A percentile compares a stretch with the other conserved stretches of the same genome.
Evolutionary conservation across 1,284 basidiomycete genomes (phyloP).

Genomic region (Pseudozyma pruni): DNA sequence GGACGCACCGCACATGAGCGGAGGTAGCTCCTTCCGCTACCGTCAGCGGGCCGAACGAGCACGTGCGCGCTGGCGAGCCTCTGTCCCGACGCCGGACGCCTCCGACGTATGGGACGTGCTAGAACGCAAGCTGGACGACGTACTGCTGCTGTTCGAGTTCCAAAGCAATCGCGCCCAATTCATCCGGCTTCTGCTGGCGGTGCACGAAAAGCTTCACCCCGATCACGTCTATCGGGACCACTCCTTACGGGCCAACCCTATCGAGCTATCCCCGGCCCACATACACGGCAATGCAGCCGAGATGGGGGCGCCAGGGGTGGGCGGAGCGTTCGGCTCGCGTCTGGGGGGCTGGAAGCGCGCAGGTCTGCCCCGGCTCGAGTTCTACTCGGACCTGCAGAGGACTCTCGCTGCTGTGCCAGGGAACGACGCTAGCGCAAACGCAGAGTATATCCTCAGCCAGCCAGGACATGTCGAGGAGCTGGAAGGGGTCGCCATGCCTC

Average conservation of each 20-base stretch:
- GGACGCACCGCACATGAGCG: slow-evolving; percentile 25
- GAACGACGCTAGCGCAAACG: slow-evolving; percentile 34
- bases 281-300: slow-evolving; percentile 37
- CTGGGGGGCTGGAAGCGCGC: slow-evolving; percentile 41
- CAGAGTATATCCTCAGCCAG: slow-evolving; percentile 25
- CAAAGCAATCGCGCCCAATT: slow-evolving; percentile 50
- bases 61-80: slow-evolving; percentile 35
- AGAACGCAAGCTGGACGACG: slow-evolving; percentile 53
- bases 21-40: slow-evolving; percentile 42
- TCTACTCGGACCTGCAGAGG: slow-evolving; percentile 43
- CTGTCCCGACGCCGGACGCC: slow-evolving; percentile 33
- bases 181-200: slow-evolving; percentile 45
- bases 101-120: slow-evolving; percentile 61
- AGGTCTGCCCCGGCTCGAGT: slow-evolving; percentile 44
- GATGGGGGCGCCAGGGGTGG: slow-evolving; percentile 24
- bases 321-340: slow-evolving; percentile 38
- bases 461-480: slow-evolving; percentile 10
- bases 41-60: slow-evolving; percentile 36
- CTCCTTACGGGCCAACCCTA: slow-evolving; percentile 31
- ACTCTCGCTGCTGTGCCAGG: slow-evolving; percentile 37
- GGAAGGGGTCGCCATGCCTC: slow-evolving; percentile 36
- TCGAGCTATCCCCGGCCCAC: slow-evolving; percentile 45
- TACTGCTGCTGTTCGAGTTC: slow-evolving; percentile 57
- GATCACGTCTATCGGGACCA: slow-evolving; percentile 44
- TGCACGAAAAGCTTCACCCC: slow-evolving; percentile 50